Base-by-base conservation (phyloP, 2,329 filamentous ascomycete genomes). In the Beauveria brongniartii region DNA sequence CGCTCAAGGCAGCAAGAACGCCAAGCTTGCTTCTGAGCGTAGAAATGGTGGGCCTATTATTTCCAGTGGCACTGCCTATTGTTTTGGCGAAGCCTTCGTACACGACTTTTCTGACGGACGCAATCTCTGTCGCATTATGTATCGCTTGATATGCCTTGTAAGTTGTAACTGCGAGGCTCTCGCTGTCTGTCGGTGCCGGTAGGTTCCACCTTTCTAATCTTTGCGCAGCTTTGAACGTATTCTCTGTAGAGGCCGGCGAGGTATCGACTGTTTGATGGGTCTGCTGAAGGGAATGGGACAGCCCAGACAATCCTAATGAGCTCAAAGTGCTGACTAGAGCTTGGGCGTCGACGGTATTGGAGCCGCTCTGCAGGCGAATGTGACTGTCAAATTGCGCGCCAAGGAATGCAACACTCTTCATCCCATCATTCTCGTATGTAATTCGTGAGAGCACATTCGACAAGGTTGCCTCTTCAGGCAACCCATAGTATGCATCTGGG, bases 201-300 rank as follows among this genome's bases (percentile, higher is more conserved):
- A 97, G 80, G 70, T 97, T 92, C 94, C 94, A 99, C 68, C 93
- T 88, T 66, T 94, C 92, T 18, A 97, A 78, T 65, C 88, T 89
- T 63, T 90, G 84, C 22, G 92, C 92, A 6, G 90, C 91, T 58
- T 85, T 83, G 64, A 96, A 88, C 58, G 91, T 91, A 63, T 82
- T 88, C 52, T 91, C 87, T 8, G 89, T 77, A 0, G 84, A 84
- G 8, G 80, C 75, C 2, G 82, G 78, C 4, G 82, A 82, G 30
- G 78, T 80, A 41, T 84, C 82, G 10, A 82, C 74, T 24, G 79
- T 82, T 61, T 88, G 82, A 61, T 91, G 86, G 8, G 80, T 82
- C 61, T 89, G 85, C 8, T 92, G 78, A 26, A 97, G 78, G 6
- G 89, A 89, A 69, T 92, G 88, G 0, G 93, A 93, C 43, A 99